These are phyloP conservation scores for Rasamsonia emersonii DNA, from an alignment of 2,329 filamentous ascomycete genomes.

Conservation along the genomic window DNA sequence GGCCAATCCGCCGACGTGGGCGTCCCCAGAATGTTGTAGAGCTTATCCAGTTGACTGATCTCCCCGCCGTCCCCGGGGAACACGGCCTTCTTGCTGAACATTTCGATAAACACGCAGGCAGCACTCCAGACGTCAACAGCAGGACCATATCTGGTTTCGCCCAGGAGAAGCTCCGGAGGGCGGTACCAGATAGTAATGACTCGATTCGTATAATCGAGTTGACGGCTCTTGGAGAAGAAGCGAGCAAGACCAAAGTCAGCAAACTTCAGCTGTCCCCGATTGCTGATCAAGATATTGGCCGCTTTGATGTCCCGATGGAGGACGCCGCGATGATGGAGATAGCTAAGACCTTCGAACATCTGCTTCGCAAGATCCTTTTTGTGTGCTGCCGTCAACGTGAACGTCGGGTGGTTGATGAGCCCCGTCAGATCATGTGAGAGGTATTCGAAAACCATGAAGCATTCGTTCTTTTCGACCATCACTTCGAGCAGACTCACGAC, in stretches of 20 bases:
- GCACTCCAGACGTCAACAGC: conserved; percentile 96
- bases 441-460: conserved; percentile 99
- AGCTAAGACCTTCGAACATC: conserved; percentile 87
- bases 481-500: conserved; percentile 86
- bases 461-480: conserved; percentile 98
- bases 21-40: conserved; percentile 87
- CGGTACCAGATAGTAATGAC: conserved; percentile 99
- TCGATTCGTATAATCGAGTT: conserved; percentile 93
- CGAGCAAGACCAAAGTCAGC: conserved; percentile 94
- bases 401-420: conserved; percentile 86
- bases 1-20: conserved; percentile 82
- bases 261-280: conserved; percentile 77
- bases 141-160: conserved; percentile 82
- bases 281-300: conserved; percentile 92
- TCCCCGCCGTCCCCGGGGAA: conserved; percentile 96
- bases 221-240: conserved; percentile 87
- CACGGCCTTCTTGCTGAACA: conserved; percentile 86
- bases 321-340: conserved; percentile 86
- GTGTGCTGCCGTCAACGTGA: conserved; percentile 72
- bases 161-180: conserved; percentile 79
- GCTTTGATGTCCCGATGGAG: conserved; percentile 97
- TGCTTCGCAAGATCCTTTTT: conserved; percentile 91
- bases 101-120: conserved; percentile 91
- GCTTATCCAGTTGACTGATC: conserved; percentile 89
- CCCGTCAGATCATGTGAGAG: conserved; percentile 93